Conservation (phyloP, 164 flowering plant species). For the Echeveria elegans region DNA sequence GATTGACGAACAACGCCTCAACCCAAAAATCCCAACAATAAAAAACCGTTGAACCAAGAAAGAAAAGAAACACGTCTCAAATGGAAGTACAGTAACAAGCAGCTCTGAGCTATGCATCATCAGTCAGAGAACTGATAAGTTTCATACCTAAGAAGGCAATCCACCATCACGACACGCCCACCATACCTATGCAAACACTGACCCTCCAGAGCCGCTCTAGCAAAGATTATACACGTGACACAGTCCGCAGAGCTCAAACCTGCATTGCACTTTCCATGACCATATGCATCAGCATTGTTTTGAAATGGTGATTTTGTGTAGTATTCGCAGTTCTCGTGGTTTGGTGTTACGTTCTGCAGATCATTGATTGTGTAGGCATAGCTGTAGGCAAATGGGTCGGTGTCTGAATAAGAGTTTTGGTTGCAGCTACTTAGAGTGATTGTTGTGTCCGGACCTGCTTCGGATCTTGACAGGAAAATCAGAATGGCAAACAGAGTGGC, state of each 20-base stretch:
- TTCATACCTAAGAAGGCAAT: slow-evolving; percentile 6
- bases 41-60: too few species aligned
- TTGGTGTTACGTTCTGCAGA: slow-evolving; percentile 8
- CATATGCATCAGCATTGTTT: slow-evolving; percentile 2
- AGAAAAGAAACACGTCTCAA: too few species aligned
- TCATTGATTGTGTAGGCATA: neutral
- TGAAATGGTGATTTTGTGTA: slow-evolving; percentile 6
- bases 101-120: neutral
- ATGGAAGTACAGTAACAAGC: neutral
- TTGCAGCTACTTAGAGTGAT: neutral
- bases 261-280: neutral
- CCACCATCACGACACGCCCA: slow-evolving; percentile 3
- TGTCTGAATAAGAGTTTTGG: neutral
- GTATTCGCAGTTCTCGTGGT: neutral
- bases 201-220: slow-evolving; percentile 3
- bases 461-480: neutral
- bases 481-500: neutral
- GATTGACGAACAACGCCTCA: too few species aligned
- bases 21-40: too few species aligned
- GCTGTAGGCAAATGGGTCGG: slow-evolving; percentile 8
- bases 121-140: slow-evolving; percentile 1
- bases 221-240: slow-evolving; percentile 3
- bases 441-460: neutral
- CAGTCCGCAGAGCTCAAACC: neutral
- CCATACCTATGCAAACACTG: slow-evolving; percentile 3